Evolutionary conservation across 805 yeast genomes (phyloP).

Genomic region (Wickerhamiella shivajii): DNA sequence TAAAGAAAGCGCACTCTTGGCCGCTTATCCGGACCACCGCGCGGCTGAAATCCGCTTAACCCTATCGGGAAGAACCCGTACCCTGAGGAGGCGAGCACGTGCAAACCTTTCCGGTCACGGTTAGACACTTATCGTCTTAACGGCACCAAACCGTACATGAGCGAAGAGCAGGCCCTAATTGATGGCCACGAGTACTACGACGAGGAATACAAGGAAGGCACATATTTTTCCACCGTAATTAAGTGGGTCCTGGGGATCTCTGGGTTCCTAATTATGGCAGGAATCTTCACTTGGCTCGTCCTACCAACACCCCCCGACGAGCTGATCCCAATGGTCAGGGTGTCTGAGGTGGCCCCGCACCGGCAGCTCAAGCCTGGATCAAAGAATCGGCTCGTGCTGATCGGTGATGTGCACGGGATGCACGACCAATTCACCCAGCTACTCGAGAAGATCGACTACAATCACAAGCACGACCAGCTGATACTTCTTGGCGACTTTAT

Average conservation of each 20-base stretch:
- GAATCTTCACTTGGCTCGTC: constrained; percentile 5
- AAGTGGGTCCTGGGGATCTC: constrained; percentile 2
- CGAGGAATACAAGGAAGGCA: not conserved
- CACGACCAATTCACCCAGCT: constrained; percentile 39
- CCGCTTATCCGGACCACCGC: no score
- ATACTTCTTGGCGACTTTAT: constrained; percentile 74
- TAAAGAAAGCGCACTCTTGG: no score
- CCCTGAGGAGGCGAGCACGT: no score
- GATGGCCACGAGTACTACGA: no score
- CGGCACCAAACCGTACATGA: no score
- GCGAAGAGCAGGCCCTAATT: no score
- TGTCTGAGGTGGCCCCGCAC: constrained; percentile 14
- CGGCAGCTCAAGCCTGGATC: constrained; percentile 10
- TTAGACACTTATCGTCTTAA: no score
- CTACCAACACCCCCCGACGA: constrained; percentile 7
- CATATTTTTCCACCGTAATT: not conserved
- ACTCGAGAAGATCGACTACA: constrained; percentile 33
- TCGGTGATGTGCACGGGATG: constrained; percentile 87
- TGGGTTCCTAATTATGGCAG: constrained; percentile 5
- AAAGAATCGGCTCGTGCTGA: constrained; percentile 37
- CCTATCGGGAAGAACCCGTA: no score
- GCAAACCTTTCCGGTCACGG: no score
- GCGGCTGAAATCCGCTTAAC: no score
- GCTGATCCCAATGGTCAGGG: constrained; percentile 16
- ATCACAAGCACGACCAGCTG: constrained; percentile 35